A percentile compares a stretch with the other conserved stretches of the same genome.
These are phyloP conservation scores for Ustilago esculenta DNA, from an alignment of 1,284 basidiomycete genomes.

Conservation along the genomic window DNA sequence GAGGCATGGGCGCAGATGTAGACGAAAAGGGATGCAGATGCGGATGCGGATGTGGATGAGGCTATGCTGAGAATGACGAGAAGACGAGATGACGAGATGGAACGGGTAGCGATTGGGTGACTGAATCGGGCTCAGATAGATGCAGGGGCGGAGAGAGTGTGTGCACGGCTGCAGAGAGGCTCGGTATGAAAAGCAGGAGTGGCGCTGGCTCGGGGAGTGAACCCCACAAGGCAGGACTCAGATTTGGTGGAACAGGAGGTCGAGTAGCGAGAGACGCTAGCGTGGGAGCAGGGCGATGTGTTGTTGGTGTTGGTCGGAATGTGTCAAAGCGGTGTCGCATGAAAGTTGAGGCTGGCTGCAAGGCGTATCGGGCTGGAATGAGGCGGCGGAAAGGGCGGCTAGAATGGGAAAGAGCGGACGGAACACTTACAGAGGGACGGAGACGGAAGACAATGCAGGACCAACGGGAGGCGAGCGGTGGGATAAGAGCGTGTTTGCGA, in stretches of 20 bases:
- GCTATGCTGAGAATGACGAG: constrained; percentile 21
- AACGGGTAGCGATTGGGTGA: neutral
- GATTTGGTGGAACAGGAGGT: neutral
- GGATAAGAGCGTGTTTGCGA: neutral
- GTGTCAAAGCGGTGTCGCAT: constrained; percentile 6
- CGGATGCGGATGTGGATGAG: no score
- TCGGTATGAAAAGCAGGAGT: neutral
- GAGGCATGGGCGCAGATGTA: no score
- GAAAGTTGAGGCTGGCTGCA: neutral
- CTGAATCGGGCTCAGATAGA: neutral
- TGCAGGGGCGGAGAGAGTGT: constrained; percentile 1
- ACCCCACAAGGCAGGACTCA: no score
- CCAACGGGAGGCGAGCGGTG: neutral
- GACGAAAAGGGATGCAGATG: no score
- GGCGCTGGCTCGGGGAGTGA: neutral
- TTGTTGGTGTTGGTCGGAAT: constrained; percentile 2
- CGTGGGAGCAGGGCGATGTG: constrained; percentile 37
- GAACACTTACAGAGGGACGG: constrained; percentile 8
- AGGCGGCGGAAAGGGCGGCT: neutral
- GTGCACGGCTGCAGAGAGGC: neutral
- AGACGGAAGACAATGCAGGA: constrained; percentile 6
- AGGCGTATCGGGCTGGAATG: neutral
- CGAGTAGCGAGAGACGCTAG: constrained; percentile 16
- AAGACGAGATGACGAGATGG: neutral
- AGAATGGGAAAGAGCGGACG: neutral